Percentiles rank a stretch among this genome's conserved stretches.
Conservation (phyloP, 2,329 filamentous ascomycete species). For the Alternaria infectoria region DNA sequence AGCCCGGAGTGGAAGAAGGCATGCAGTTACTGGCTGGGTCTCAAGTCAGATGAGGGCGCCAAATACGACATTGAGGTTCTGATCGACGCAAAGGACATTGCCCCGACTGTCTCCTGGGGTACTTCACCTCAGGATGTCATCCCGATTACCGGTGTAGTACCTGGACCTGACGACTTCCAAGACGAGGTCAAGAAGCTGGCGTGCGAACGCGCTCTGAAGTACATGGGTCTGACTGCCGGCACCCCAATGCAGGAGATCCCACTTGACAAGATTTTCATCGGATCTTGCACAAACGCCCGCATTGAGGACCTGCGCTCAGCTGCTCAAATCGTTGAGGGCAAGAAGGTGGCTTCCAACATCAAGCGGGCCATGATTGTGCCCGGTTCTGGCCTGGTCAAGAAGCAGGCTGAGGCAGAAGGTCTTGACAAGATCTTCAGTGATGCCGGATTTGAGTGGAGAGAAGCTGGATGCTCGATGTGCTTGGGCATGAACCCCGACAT, state of each 20-base stretch:
- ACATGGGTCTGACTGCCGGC: slow-evolving; percentile 90
- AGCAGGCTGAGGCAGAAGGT: slow-evolving; percentile 87
- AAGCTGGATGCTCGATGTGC: slow-evolving; percentile 99
- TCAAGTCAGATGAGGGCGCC: slow-evolving; percentile 85
- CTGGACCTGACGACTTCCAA: slow-evolving; percentile 84
- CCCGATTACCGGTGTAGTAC: slow-evolving; percentile 90
- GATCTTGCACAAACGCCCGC: slow-evolving; percentile 95
- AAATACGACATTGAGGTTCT: slow-evolving; percentile 89
- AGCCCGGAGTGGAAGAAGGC: slow-evolving; percentile 91
- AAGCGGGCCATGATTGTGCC: slow-evolving; percentile 97
- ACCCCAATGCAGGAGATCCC: slow-evolving; percentile 90
- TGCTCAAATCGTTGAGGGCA: slow-evolving; percentile 83
- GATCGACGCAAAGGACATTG: slow-evolving; percentile 90
- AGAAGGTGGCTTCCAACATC: slow-evolving; percentile 84
- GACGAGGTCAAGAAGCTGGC: slow-evolving; percentile 80
- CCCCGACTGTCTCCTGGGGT: slow-evolving; percentile 94
- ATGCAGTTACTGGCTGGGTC: slow-evolving; percentile 81
- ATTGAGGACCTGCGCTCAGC: slow-evolving; percentile 94
- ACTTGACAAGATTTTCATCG: slow-evolving; percentile 97
- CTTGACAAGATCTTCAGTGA: slow-evolving; percentile 91
- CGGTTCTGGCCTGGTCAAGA: slow-evolving; percentile 92
- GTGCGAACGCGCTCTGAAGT: slow-evolving; percentile 83
- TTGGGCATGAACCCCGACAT: slow-evolving; percentile 99
- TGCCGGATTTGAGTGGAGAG: slow-evolving; percentile 96
- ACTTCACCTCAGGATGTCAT: slow-evolving; percentile 95